Base-by-base conservation (phyloP, 805 yeast genomes). In the Yamadazyma scolyti region DNA sequence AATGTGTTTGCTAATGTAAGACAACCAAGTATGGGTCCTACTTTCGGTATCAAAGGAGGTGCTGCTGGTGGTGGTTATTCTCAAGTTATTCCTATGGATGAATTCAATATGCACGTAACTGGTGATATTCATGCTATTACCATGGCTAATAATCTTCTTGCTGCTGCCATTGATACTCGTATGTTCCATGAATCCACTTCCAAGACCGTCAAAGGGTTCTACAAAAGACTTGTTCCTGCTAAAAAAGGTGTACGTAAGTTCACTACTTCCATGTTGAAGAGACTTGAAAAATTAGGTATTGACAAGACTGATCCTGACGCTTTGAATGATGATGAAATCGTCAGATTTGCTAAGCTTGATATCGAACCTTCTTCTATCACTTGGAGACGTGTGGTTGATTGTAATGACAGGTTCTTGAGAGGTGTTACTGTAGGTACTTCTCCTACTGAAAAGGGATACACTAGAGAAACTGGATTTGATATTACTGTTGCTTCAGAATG, bases 51-150 rank as follows among this genome's bases (percentile, higher is more conserved):
- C 45, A 82, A 82, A 57, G 93, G 93, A 60, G 93, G 93, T 62
- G 93, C 93, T 45, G 93, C 93, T 6, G 93, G 93, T 55, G 90
- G 93, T 57, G 93, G 93, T 38, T 82, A 82, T 53, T 79, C 93
- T 17, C 90, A 82, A 59, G 93, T 82, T 19, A 81, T 82, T 54
- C 93, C 93, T 42, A 82, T 82, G 93, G 90, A 82, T 58, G 93
- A 82, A 53, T 82, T 82, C 67, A 82, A 82, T 65, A 74, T 82
- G 82, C 90, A 82, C 54, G 74, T 82, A 41, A 82, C 93, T 28
- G 93, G 93, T 56, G 93, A 82, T 58, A 82, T 83, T 39, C 93
- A 83, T 54, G 90, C 93, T 27, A 82, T 83, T 50, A 77, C 87
- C 35, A 79, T 79, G 68, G 93, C 93, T 31, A 81, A 82, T 56